phyloP scores from a whole-genome alignment of 108 stramenopile genomes.

The Chaetoceros muelleri region DNA sequence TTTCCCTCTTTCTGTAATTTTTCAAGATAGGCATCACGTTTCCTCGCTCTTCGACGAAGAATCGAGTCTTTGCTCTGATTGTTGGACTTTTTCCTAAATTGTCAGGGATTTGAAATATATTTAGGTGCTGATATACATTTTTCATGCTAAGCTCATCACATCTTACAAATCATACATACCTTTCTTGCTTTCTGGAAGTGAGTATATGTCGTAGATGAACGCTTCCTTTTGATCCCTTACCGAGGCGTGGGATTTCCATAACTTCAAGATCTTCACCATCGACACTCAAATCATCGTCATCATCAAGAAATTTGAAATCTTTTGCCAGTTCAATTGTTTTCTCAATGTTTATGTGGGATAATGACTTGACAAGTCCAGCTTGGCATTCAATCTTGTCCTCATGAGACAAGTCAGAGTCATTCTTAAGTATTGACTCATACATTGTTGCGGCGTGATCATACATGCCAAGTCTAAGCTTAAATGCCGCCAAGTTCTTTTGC shows the following conservation, averaged over 20 bases:
- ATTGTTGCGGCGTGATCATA: slow-evolving; percentile 46
- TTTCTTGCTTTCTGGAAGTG: slow-evolving; percentile 22
- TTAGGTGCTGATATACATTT: background rate
- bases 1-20: slow-evolving; percentile 43
- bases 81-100: slow-evolving; percentile 3
- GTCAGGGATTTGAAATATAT: background rate
- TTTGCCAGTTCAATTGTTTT: slow-evolving; percentile 19
- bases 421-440: slow-evolving; percentile 17
- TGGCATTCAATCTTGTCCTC: slow-evolving; percentile 19
- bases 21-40: slow-evolving; percentile 51
- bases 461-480: slow-evolving; percentile 31
- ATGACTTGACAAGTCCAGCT: slow-evolving; percentile 44
- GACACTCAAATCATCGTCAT: slow-evolving; percentile 10
- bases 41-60: slow-evolving; percentile 47
- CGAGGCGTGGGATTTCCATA: slow-evolving; percentile 52
- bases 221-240: slow-evolving; percentile 4
- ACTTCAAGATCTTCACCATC: slow-evolving; percentile 52
- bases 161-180: slow-evolving; percentile 11
- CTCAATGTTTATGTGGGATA: slow-evolving; percentile 36
- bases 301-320: background rate
- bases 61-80: slow-evolving; percentile 45
- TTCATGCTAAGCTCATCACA: no score
- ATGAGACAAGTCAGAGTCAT: slow-evolving; percentile 3
- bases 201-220: slow-evolving; percentile 19
- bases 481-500: slow-evolving; percentile 30